Evolutionary conservation across 2,329 filamentous ascomycete species (phyloP).

Genomic region (Hypoxylon sp.): DNA sequence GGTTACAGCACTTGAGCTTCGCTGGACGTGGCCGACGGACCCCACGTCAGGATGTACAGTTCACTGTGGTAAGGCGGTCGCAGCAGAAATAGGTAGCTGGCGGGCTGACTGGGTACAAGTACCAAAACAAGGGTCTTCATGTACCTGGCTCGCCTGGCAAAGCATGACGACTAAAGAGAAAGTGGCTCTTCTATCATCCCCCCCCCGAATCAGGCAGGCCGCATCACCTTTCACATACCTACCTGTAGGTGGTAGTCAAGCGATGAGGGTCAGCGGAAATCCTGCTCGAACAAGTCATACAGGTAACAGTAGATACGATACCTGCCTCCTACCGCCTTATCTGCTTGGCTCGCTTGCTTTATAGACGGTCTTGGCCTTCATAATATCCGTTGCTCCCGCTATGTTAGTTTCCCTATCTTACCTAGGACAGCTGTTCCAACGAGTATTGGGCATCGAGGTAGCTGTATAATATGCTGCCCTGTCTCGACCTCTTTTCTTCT

Average conservation of each 20-base stretch:
- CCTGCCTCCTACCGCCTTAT: conserved; percentile 21
- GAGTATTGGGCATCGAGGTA: conserved; percentile 21
- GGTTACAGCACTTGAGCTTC: conserved; percentile 19
- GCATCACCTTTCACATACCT: not conserved
- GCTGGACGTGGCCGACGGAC: conserved; percentile 11
- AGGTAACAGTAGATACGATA: conserved; percentile 20
- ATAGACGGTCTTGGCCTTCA: conserved; percentile 34
- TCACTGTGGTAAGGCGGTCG: conserved; percentile 1
- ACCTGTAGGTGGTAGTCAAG: too few species aligned
- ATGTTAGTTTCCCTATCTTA: conserved; percentile 1
- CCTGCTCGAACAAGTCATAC: conserved; percentile 23
- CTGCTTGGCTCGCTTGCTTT: conserved; percentile 29
- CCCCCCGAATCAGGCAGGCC: conserved; percentile 37
- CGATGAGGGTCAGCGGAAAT: conserved; percentile 24
- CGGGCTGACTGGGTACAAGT: too few species aligned
- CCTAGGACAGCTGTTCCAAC: too few species aligned
- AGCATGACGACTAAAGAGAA: conserved; percentile 7
- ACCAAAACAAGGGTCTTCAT: too few species aligned
- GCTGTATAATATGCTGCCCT: conserved; percentile 25
- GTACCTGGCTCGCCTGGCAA: too few species aligned
- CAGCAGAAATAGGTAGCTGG: not conserved
- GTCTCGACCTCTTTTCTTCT: conserved; percentile 3
- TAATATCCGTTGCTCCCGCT: conserved; percentile 31
- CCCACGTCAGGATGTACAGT: conserved; percentile 17
- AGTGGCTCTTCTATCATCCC: conserved; percentile 25